Percentiles rank a stretch among this genome's conserved stretches.
Evolutionary conservation across 140 eudicot species (phyloP).

Genomic region (Oenanthe javanica): DNA sequence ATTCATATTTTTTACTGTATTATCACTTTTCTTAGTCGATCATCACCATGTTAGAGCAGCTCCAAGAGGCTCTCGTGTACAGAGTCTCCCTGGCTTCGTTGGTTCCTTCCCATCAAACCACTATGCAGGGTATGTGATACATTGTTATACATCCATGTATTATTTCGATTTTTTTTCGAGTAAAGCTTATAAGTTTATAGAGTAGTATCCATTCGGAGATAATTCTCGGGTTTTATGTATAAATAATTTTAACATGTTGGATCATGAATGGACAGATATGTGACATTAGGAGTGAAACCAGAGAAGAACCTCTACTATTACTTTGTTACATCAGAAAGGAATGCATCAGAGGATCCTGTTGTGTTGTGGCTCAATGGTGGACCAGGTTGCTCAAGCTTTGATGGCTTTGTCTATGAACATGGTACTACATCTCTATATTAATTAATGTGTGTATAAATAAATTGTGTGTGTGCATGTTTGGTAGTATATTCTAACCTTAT

Average conservation of each 20-base stretch:
- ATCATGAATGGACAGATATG: slow-evolving; percentile 28
- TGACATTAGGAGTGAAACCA: slow-evolving; percentile 28
- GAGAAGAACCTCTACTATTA: slow-evolving; percentile 42
- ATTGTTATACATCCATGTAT: not conserved
- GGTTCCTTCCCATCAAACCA: slow-evolving; percentile 30
- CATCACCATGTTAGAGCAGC: slow-evolving; percentile 1
- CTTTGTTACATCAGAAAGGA: slow-evolving; percentile 40
- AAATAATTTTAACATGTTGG: not conserved
- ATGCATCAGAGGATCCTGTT: slow-evolving; percentile 33
- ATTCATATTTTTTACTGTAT: not conserved
- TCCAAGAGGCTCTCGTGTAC: not conserved
- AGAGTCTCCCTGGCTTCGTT: not conserved
- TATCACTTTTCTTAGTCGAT: not conserved
- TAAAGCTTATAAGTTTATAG: no score
- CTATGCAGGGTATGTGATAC: slow-evolving; percentile 36
- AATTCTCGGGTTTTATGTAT: not conserved
- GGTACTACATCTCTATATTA: slow-evolving; percentile 19
- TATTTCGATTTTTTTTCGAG: no score
- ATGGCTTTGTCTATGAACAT: slow-evolving; percentile 55
- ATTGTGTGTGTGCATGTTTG: not conserved
- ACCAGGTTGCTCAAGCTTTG: slow-evolving; percentile 67
- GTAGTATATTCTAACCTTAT: not conserved
- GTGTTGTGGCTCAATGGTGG: slow-evolving; percentile 66
- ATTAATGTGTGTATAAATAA: not conserved
- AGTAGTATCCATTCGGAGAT: no score